A percentile compares a stretch with the other conserved stretches of the same genome.
Evolutionary conservation across 305 asterid species (phyloP).

Genomic region (Rubia balearica): DNA sequence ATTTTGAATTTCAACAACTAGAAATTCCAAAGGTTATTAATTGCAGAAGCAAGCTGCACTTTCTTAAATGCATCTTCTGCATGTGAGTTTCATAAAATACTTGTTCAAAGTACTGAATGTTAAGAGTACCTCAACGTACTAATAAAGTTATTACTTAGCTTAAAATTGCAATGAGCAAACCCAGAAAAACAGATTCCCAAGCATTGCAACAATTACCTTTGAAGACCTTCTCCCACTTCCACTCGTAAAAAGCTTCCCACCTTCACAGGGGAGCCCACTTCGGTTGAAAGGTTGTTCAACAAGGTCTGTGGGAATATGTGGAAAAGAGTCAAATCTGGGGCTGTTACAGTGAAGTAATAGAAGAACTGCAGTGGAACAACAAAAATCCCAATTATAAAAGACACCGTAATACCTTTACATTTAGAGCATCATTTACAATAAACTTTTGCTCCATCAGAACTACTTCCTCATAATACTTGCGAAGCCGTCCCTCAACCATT

Average conservation of each 20-base stretch:
- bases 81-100: background rate
- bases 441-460: slow-evolving; percentile 96
- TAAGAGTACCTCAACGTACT: background rate
- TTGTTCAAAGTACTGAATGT: background rate
- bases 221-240: slow-evolving; percentile 91
- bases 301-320: slow-evolving; percentile 47
- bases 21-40: background rate
- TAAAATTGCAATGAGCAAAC: slow-evolving; percentile 7
- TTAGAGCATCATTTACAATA: slow-evolving; percentile 61
- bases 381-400: background rate
- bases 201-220: slow-evolving; percentile 40
- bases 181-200: slow-evolving; percentile 11
- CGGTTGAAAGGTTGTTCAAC: slow-evolving; percentile 63
- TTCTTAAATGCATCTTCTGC: background rate
- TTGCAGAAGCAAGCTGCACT: background rate
- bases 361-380: background rate
- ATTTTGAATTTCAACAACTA: background rate
- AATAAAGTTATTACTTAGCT: background rate
- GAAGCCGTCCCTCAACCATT: slow-evolving; percentile 90
- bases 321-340: slow-evolving; percentile 13
- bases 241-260: slow-evolving; percentile 66
- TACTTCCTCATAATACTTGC: slow-evolving; percentile 91
- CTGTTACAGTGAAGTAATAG: background rate
- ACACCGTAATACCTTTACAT: slow-evolving; percentile 44
- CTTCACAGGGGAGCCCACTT: slow-evolving; percentile 79